phyloP scores from a whole-genome alignment of 1,284 basidiomycete genomes.

The Irpex sp. region DNA sequence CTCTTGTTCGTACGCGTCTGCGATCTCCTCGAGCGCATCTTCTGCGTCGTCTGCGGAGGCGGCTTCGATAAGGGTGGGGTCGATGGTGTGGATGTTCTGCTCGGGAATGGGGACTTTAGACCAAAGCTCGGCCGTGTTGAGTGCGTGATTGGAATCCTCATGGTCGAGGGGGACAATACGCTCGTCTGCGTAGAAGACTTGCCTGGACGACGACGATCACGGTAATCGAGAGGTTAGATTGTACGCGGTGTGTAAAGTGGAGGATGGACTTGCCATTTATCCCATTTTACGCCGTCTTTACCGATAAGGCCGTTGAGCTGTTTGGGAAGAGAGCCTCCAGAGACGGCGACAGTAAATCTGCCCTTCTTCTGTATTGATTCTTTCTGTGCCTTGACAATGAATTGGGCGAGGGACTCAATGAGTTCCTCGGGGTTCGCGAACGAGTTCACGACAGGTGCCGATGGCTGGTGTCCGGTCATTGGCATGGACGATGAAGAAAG shows the following conservation, averaged over 20 bases:
- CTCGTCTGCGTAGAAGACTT: slow-evolving; percentile 98
- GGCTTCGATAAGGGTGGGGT: slow-evolving; percentile 42
- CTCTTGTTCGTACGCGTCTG: slow-evolving; percentile 92
- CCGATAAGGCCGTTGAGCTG: slow-evolving; percentile 76
- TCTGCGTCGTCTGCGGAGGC: slow-evolving; percentile 47
- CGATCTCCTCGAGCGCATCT: slow-evolving; percentile 83
- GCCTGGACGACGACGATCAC: slow-evolving; percentile 51
- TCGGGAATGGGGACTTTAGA: slow-evolving; percentile 80
- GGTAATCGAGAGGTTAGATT: slow-evolving; percentile 6
- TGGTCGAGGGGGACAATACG: slow-evolving; percentile 92
- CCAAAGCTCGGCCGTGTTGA: slow-evolving; percentile 79
- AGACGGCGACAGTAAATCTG: slow-evolving; percentile 90
- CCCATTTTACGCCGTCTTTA: slow-evolving; percentile 84
- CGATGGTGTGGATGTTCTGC: slow-evolving; percentile 84
- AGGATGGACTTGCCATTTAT: slow-evolving; percentile 75
- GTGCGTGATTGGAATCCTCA: slow-evolving; percentile 87
- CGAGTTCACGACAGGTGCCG: slow-evolving; percentile 71
- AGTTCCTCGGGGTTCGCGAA: slow-evolving; percentile 63
- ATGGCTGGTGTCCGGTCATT: slow-evolving; percentile 28
- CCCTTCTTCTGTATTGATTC: slow-evolving; percentile 88
- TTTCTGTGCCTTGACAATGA: slow-evolving; percentile 86
- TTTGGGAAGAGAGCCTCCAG: slow-evolving; percentile 90
- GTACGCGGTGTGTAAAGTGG: background rate
- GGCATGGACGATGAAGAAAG: slow-evolving; percentile 31
- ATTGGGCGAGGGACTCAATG: slow-evolving; percentile 68